Evolutionary conservation across 768 basidiomycete genomes (phyloP), one percentile per base, ranked within the genome.

Genomic region (Exsudoporus frostii): DNA sequence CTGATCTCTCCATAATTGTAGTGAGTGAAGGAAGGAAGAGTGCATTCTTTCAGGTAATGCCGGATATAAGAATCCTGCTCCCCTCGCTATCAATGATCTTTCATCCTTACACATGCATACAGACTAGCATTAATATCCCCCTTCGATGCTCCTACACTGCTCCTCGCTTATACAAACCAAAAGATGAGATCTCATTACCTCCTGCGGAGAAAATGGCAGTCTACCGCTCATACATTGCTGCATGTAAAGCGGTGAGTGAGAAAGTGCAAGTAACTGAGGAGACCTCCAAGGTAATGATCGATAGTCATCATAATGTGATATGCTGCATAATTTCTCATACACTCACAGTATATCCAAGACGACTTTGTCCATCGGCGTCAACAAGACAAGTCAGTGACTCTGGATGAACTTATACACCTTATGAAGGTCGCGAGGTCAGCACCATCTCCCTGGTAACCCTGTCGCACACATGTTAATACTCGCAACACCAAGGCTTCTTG

Each of bases 361-460:
- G 87, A 90, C 51, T 92, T 92, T 62, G 86, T 80, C 25, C 65
- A 59, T 51, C 69, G 71, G 46, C 68, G 79, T 45, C 74, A 74
- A 63, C 63, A 67, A 40, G 63, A 74, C 49, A 65, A 60, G 14
- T 67, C 66, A 13, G 64, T 73, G 19, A 76, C 80, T 22, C 71
- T 83, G 1, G 83, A 90, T 20, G 82, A 88, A 54, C 73, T 92
- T 46, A 78, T 88, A 51, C 79, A 78, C 47, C 72, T 81, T 47
- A 87, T 92, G 81, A 78, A 79, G 39, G 65, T 88, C 15, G 83
- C 88, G 27, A 84, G 84, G 90, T 91, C 40, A 48, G 79, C 62
- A 46, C 24, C 24, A 20, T 14, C 41, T 39, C 24, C 10, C 25
- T 37, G 17, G 24, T 19, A 47, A 22, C 5, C 3, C 10, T 40